Evolutionary conservation across 2,329 filamentous ascomycete species (phyloP).

Genomic region (Penicillium sp.): DNA sequence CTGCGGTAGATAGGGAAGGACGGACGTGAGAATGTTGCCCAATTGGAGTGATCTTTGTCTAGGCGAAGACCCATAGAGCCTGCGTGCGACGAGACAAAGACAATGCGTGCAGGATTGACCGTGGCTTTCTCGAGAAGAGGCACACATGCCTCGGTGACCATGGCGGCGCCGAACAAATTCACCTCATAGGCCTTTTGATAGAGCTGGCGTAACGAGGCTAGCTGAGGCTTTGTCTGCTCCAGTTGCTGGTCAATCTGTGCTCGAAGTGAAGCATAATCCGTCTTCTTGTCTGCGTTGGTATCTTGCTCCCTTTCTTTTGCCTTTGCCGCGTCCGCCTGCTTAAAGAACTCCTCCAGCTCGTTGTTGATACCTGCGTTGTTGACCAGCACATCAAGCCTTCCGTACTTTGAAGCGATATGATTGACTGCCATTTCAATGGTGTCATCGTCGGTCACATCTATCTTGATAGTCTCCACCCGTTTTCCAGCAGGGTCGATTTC

Average conservation of each 20-base stretch:
- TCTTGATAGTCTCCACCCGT: conserved; percentile 26
- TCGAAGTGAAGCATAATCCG: conserved; percentile 12
- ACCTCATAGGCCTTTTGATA: conserved; percentile 25
- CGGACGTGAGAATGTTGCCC: conserved; percentile 12
- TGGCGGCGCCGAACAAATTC: conserved; percentile 35
- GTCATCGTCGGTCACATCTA: conserved; percentile 57
- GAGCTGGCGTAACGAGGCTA: conserved; percentile 13
- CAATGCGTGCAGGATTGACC: conserved; percentile 23
- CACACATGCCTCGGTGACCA: conserved; percentile 31
- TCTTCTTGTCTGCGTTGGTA: too few relatives aligned
- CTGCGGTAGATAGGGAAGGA: conserved; percentile 41
- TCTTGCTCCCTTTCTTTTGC: background rate
- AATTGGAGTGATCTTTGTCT: conserved; percentile 18
- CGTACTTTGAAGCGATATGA: conserved; percentile 60
- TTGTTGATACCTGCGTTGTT: conserved; percentile 31
- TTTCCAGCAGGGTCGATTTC: conserved; percentile 13
- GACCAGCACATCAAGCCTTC: conserved; percentile 32
- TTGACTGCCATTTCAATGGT: conserved; percentile 60
- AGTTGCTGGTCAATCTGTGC: background rate
- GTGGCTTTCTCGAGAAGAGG: conserved; percentile 30
- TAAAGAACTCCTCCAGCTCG: conserved; percentile 8
- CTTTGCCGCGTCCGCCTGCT: background rate
- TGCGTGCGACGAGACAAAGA: conserved; percentile 32
- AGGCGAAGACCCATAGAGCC: conserved; percentile 25
- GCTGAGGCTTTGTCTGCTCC: background rate